Conservation (phyloP, 805 yeast species). For the Starmerella lactis-condensi region DNA sequence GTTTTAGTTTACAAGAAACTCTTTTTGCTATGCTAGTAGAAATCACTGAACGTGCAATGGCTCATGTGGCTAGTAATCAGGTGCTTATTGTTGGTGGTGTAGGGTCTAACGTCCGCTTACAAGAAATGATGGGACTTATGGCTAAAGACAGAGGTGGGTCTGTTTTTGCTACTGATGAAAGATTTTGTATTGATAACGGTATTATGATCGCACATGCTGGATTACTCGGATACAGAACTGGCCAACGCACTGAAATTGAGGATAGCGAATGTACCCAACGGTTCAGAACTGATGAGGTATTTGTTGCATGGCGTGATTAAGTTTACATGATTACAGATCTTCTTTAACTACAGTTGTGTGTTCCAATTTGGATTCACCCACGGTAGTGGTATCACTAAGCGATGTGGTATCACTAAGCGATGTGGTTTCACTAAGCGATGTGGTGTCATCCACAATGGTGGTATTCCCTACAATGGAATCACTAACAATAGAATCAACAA, state of each 20-base stretch:
- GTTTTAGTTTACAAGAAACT: constrained; percentile 83
- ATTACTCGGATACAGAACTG: constrained; percentile 64
- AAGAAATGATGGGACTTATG: constrained; percentile 94
- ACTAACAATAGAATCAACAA: too few relatives aligned
- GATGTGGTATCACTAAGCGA: too few relatives aligned
- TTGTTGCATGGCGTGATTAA: constrained; percentile 67
- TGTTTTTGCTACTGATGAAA: constrained; percentile 88
- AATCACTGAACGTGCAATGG: constrained; percentile 96
- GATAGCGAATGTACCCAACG: constrained; percentile 82
- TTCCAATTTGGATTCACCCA: background rate
- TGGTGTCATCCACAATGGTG: too few relatives aligned
- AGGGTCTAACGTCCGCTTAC: constrained; percentile 83
- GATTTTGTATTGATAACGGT: constrained; percentile 95
- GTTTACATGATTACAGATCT: too few relatives aligned
- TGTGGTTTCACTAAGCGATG: too few relatives aligned
- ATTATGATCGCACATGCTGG: constrained; percentile 99
- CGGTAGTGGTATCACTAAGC: too few relatives aligned
- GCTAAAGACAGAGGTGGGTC: constrained; percentile 72
- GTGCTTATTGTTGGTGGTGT: constrained; percentile 96
- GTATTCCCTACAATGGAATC: too few relatives aligned
- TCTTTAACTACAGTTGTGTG: background rate
- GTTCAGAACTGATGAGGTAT: constrained; percentile 87
- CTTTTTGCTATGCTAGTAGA: constrained; percentile 92
- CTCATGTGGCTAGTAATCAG: constrained; percentile 76
- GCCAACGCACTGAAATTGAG: constrained; percentile 37